phyloP scores from a whole-genome alignment of 176 grass and related monocot species.

The Oryza glumipatula region DNA sequence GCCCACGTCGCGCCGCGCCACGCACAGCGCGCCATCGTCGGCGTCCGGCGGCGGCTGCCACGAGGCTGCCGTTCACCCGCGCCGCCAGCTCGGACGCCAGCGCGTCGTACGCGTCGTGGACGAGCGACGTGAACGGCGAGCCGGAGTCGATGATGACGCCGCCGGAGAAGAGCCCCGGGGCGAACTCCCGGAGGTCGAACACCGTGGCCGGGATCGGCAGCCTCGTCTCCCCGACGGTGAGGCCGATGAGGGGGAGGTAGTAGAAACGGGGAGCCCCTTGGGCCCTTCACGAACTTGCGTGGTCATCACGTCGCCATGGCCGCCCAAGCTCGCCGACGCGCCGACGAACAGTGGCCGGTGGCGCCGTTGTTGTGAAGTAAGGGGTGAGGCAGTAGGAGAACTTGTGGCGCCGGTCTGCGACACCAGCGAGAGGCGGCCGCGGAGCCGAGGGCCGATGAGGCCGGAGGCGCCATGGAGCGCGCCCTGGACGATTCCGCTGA shows the following conservation, averaged over 20 bases:
- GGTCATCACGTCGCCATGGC: not conserved
- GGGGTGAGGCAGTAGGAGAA: conserved; percentile 45
- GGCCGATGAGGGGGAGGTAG: conserved; percentile 29
- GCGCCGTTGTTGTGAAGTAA: conserved; percentile 6
- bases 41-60: not conserved
- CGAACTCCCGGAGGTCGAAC: not conserved
- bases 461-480: conserved; percentile 1
- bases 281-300: conserved; percentile 29
- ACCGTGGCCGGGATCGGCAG: conserved; percentile 10
- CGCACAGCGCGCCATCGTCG: not conserved
- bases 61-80: conserved; percentile 24
- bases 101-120: not conserved
- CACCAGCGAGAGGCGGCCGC: conserved; percentile 18
- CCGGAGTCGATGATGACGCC: conserved; percentile 40
- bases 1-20: not conserved
- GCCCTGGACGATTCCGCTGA: accelerated
- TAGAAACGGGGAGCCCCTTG: conserved; percentile 9
- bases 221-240: conserved; percentile 24
- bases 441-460: conserved; percentile 39
- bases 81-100: not conserved
- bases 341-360: conserved; percentile 43
- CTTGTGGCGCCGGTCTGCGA: conserved; percentile 27
- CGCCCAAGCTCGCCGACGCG: not conserved
- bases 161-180: not conserved
- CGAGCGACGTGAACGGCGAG: conserved; percentile 1